These are phyloP conservation scores for Testicularia cyperi DNA, from an alignment of 1,284 basidiomycete species.

Conservation along the genomic window DNA sequence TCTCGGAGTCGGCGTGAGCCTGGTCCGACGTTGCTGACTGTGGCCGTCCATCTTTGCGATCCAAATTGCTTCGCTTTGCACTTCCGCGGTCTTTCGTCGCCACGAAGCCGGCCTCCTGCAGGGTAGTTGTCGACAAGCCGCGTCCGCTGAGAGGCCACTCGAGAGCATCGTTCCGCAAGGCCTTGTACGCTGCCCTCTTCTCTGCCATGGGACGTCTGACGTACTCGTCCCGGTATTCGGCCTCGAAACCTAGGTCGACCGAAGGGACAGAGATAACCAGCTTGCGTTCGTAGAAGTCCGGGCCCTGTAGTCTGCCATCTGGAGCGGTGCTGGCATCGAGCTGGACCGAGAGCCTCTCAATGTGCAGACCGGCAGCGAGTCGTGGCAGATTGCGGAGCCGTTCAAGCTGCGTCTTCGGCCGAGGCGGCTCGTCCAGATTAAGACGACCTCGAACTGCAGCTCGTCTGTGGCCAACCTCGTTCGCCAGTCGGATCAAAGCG, in stretches of 20 bases:
- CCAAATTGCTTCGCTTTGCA: no score
- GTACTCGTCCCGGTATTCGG: constrained; percentile 42
- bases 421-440: constrained; percentile 11
- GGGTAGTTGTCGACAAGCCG: neutral
- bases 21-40: neutral
- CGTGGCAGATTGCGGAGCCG: constrained; percentile 20
- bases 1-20: neutral
- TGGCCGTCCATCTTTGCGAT: no score
- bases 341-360: constrained; percentile 26
- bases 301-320: neutral
- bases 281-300: constrained; percentile 1
- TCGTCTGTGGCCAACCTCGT: constrained; percentile 10
- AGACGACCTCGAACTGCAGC: constrained; percentile 8
- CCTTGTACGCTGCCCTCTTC: constrained; percentile 45
- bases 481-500: constrained; percentile 13
- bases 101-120: neutral
- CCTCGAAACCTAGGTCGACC: constrained; percentile 30
- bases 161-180: constrained; percentile 31
- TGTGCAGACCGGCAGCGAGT: constrained; percentile 28
- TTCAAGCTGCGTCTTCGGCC: constrained; percentile 18
- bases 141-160: constrained; percentile 37
- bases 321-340: constrained; percentile 28
- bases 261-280: constrained; percentile 32
- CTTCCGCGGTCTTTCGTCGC: neutral
- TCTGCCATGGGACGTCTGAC: constrained; percentile 34